A percentile compares a stretch with the other conserved stretches of the same genome.
These are phyloP conservation scores for Lizonia empirigonia DNA, from an alignment of 2,329 filamentous ascomycete species.

Conservation along the genomic window DNA sequence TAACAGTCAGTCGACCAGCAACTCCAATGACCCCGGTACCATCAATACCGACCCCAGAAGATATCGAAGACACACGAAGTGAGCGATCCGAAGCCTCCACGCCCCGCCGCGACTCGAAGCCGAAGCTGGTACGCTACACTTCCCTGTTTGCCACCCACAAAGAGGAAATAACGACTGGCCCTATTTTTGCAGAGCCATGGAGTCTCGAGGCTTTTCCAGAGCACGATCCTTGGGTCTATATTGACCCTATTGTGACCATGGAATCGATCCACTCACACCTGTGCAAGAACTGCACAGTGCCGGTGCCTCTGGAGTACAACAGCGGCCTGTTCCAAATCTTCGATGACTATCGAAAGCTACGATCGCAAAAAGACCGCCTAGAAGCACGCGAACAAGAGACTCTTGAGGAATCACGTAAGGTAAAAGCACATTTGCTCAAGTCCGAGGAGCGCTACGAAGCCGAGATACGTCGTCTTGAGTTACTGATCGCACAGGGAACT, in stretches of 20 bases:
- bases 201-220: constrained; percentile 21
- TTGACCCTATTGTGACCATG: constrained; percentile 35
- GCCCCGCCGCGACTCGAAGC: constrained; percentile 44
- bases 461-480: constrained; percentile 53
- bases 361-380: constrained; percentile 43
- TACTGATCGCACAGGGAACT: constrained; percentile 51
- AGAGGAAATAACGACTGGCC: constrained; percentile 22
- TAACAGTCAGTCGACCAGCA: constrained; percentile 28
- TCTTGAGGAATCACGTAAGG: constrained; percentile 29
- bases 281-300: constrained; percentile 20
- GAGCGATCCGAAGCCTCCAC: constrained; percentile 40
- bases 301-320: constrained; percentile 42
- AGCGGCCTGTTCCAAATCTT: constrained; percentile 51
- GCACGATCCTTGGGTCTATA: constrained; percentile 17
- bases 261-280: constrained; percentile 39
- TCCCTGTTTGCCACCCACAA: constrained; percentile 40
- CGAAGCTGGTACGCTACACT: constrained; percentile 50
- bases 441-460: constrained; percentile 46
- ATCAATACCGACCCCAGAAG: constrained; percentile 28
- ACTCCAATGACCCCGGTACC: constrained; percentile 25
- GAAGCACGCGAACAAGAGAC: constrained; percentile 37
- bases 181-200: constrained; percentile 40
- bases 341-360: constrained; percentile 48
- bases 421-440: constrained; percentile 41
- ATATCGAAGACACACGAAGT: constrained; percentile 31